phyloP scores from a whole-genome alignment of 345 rosid genomes.

The Arabidopsis arenosa region DNA sequence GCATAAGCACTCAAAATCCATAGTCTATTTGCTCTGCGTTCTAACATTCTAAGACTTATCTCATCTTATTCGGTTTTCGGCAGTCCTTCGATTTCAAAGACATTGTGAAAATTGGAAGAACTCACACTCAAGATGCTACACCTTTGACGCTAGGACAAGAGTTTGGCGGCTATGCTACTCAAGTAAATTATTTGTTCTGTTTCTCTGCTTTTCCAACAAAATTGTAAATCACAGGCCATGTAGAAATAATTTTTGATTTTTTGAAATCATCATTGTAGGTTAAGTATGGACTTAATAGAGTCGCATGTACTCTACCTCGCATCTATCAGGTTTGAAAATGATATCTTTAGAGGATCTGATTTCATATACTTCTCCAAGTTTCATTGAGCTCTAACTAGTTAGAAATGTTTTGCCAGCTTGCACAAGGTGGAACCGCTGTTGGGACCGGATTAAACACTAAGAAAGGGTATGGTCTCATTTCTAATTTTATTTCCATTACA shows the following conservation, averaged over 20 bases:
- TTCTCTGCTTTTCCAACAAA: not conserved
- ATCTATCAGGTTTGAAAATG: conserved; percentile 75
- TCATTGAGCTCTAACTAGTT: conserved; percentile 44
- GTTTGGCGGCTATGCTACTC: conserved; percentile 94
- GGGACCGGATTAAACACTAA: conserved; percentile 95
- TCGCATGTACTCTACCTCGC: conserved; percentile 69
- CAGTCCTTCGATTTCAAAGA: conserved; percentile 84
- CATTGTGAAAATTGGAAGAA: conserved; percentile 91
- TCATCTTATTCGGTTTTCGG: not conserved
- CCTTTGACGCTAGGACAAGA: conserved; percentile 98
- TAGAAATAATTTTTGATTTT: not conserved
- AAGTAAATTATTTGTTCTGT: conserved; percentile 52
- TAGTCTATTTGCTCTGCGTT: not conserved
- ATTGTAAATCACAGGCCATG: not conserved
- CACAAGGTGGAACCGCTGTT: conserved; percentile 99
- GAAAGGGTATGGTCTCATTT: conserved; percentile 71
- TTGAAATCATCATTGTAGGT: conserved; percentile 50
- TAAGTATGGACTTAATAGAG: conserved; percentile 79
- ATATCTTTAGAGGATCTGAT: conserved; percentile 2
- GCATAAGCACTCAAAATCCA: not conserved
- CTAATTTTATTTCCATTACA: not conserved
- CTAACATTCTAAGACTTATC: not conserved
- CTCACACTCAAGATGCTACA: conserved; percentile 98
- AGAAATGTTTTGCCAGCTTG: conserved; percentile 67
- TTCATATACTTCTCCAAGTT: conserved; percentile 14